Evolutionary conservation across 2,329 filamentous ascomycete species (phyloP), one percentile per base, ranked within the genome.

Genomic region (Colletotrichum graminicola): DNA sequence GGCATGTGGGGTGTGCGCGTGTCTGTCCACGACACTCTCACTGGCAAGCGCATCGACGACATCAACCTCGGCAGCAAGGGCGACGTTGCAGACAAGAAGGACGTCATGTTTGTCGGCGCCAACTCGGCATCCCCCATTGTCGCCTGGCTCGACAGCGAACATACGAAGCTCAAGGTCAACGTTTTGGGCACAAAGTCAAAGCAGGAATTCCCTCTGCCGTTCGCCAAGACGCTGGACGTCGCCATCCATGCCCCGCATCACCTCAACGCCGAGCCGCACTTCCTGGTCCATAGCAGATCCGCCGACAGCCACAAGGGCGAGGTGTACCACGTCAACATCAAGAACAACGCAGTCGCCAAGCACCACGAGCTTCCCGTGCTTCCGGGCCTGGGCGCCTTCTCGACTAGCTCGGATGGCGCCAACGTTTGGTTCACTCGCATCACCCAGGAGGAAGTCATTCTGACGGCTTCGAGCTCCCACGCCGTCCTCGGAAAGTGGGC

Each of bases 381-480:
- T 26, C 81, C 88, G 32, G 93, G 92, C 0, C 85, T 84, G 51
- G 94, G 94, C 32, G 90, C 92, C 1, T 94, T 98, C 78, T 92
- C 94, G 0, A 92, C 90, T 0, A 96, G 92, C 81, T 93, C 91
- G 2, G 88, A 89, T 51, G 92, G 91, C 71, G 90, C 92, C 26
- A 95, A 96, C 76, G 92, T 97, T 10, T 98, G 94, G 83, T 97
- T 98, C 79, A 95, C 93, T 2, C 90, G 95, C 71, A 86, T 96
- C 72, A 94, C 93, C 0, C 85, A 90, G 43, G 89, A 92, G 11
- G 93, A 97, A 77, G 86, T 94, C 2, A 85, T 88, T 39, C 85
- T 97, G 34, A 87, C 93, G 7, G 94, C 93, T 1, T 97, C 94
- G 0, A 85, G 86, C 36, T 96, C 94, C 0, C 90, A 95, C 75